Base-by-base conservation (phyloP, 371 early-diverging fungal genomes). In the Lichtheimia hyalospora region DNA sequence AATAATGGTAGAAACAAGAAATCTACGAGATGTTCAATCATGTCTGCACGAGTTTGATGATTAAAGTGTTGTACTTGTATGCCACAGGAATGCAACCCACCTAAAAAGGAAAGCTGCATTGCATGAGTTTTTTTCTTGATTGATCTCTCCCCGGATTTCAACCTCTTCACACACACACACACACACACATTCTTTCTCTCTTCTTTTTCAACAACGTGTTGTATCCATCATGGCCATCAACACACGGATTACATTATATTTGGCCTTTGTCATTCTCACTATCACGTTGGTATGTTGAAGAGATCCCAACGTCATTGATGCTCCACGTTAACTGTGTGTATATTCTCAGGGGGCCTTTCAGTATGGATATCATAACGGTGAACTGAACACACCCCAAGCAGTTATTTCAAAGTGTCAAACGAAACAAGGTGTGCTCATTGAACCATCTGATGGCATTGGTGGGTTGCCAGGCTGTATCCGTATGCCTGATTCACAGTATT, bases 351-450 rank as follows among this genome's bases (percentile, higher is more conserved):
- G 83, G 20, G 83, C 92, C 7, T 86, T 93, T 52, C 92, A 92
- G 60, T 93, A 82, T 72, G 94, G 94, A 8, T 92, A 89, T 61
- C 89, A 91, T 67, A 89, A 89, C 59, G 91, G 91, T 2, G 92
- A 90, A 71, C 81, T 92, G 25, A 92, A 92, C 62, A 90, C 87
- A 16, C 91, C 91, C 6, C 84, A 89, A 58, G 60, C 76, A 28
- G 83, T 89, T 44, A 91, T 93, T 42, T 79, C 89, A 0, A 74
- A 82, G 59, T 89, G 91, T 54, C 67, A 74, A 53, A 60, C 49
- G 28, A 60, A 59, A 48, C 23, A 54, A 40, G 57, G 50, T 49
- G 41, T 48, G 10, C 56, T 53, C 14, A 54, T 53, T 14, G 60
- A 50, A 25, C 62, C 52, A 23, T 68, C 66, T 43, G 56, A 60